phyloP scores from a whole-genome alignment of 768 basidiomycete species.

The Leccinum sublutescens region DNA sequence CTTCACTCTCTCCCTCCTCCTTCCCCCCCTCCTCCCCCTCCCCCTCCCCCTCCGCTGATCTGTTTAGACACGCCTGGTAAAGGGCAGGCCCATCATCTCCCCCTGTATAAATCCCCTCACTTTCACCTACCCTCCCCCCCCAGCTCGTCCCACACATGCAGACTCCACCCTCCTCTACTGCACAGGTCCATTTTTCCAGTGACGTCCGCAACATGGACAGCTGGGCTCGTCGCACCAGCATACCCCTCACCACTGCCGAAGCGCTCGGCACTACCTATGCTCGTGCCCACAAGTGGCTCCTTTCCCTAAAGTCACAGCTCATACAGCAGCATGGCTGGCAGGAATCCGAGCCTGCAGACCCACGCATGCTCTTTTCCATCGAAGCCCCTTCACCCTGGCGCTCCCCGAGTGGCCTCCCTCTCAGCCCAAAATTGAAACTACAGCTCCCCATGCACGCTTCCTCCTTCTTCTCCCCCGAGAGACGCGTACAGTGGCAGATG shows the following conservation, averaged over 20 bases:
- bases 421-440: constrained; percentile 68
- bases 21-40: constrained; percentile 23
- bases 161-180: constrained; percentile 38
- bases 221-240: constrained; percentile 77
- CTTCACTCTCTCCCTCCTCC: constrained; percentile 25
- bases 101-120: constrained; percentile 26
- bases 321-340: constrained; percentile 70
- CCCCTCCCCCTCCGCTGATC: constrained; percentile 26
- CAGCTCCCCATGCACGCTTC: constrained; percentile 77
- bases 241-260: constrained; percentile 80
- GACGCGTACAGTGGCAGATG: constrained; percentile 88
- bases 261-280: constrained; percentile 80
- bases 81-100: constrained; percentile 24
- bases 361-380: constrained; percentile 75
- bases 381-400: constrained; percentile 79
- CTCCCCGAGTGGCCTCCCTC: constrained; percentile 71
- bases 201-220: constrained; percentile 80
- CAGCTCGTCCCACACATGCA: constrained; percentile 25
- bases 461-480: constrained; percentile 83
- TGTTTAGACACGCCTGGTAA: constrained; percentile 29
- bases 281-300: constrained; percentile 75
- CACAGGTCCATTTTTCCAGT: constrained; percentile 73
- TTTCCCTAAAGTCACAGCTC: constrained; percentile 59
- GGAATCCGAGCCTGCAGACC: constrained; percentile 56
- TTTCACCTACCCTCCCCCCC: neutral